These are phyloP conservation scores for Deinandra increscens DNA, from an alignment of 129 eudicot species.

Conservation along the genomic window DNA sequence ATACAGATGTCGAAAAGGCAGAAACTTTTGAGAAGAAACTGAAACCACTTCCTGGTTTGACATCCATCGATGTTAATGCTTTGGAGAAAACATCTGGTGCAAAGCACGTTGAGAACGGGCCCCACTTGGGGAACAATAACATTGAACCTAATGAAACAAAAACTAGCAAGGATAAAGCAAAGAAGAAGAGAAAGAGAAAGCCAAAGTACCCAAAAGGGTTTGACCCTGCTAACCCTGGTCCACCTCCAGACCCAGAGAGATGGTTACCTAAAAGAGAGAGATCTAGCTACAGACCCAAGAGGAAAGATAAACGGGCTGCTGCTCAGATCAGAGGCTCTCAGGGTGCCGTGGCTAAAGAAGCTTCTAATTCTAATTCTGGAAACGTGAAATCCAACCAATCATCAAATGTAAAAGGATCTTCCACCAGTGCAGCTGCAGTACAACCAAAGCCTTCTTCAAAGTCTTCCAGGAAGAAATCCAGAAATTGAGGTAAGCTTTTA, in stretches of 20 bases:
- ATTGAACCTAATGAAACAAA: constrained; percentile 50
- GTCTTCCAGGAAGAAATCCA: constrained; percentile 80
- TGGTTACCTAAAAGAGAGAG: constrained; percentile 96
- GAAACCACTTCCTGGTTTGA: constrained; percentile 70
- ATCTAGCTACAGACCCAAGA: constrained; percentile 82
- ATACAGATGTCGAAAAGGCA: constrained; percentile 72
- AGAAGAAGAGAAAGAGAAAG: constrained; percentile 93
- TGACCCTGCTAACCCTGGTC: constrained; percentile 91
- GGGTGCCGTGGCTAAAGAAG: constrained; percentile 84
- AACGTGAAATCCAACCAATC: constrained; percentile 54
- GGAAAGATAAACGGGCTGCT: constrained; percentile 80
- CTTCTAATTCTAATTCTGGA: constrained; percentile 19
- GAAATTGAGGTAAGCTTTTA: constrained; percentile 42
- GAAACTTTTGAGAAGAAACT: constrained; percentile 85
- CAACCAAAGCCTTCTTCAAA: constrained; percentile 65
- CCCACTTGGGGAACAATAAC: constrained; percentile 30
- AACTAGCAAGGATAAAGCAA: constrained; percentile 63
- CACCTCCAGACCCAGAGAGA: constrained; percentile 92
- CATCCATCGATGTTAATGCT: constrained; percentile 64
- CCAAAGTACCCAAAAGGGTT: constrained; percentile 90
- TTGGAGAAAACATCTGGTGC: constrained; percentile 95
- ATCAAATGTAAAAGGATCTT: constrained; percentile 46
- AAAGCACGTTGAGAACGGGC: constrained; percentile 52
- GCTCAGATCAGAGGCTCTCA: constrained; percentile 94
- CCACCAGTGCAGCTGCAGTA: constrained; percentile 51